A percentile compares a stretch with the other conserved stretches of the same genome.
These are phyloP conservation scores for Argentina anserina DNA, from an alignment of 306 rosid genomes.

Conservation along the genomic window DNA sequence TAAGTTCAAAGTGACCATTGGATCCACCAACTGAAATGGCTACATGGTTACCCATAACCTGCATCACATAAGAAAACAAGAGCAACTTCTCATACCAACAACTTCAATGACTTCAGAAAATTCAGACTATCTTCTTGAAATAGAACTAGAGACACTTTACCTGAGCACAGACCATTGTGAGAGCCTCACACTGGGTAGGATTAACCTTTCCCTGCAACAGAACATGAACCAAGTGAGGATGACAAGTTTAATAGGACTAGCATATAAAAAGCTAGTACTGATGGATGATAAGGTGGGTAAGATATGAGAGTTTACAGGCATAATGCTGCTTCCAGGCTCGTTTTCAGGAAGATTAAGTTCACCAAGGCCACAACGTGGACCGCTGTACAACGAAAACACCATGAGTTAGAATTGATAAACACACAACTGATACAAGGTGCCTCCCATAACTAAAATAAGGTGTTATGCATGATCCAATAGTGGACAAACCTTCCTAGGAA, in stretches of 20 bases:
- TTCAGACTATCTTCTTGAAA: slow-evolving; percentile 15
- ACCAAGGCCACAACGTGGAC: slow-evolving; percentile 99
- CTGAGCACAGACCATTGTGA: slow-evolving; percentile 99
- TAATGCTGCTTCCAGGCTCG: slow-evolving; percentile 99
- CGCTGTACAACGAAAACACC: slow-evolving; percentile 45
- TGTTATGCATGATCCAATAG: not conserved
- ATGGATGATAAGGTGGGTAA: slow-evolving; percentile 10
- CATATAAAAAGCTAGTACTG: not conserved
- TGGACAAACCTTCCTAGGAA: slow-evolving; percentile 78
- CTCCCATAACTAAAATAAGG: not conserved
- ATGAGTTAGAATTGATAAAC: slow-evolving; percentile 14
- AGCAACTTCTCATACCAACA: not conserved
- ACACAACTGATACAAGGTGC: too few relatives aligned
- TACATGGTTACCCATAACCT: slow-evolving; percentile 98
- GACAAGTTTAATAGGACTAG: slow-evolving; percentile 12
- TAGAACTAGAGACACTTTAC: slow-evolving; percentile 31
- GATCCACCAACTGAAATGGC: slow-evolving; percentile 93
- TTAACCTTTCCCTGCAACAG: slow-evolving; percentile 94
- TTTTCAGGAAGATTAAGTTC: slow-evolving; percentile 98
- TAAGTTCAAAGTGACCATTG: slow-evolving; percentile 97
- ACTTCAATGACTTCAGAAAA: slow-evolving; percentile 2
- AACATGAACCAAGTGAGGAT: slow-evolving; percentile 15
- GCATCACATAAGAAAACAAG: slow-evolving; percentile 18
- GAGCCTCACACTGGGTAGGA: slow-evolving; percentile 98
- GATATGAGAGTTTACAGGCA: slow-evolving; percentile 67